Base-by-base conservation (phyloP, 139 green algal species). In the Picochlorum sp. region DNA sequence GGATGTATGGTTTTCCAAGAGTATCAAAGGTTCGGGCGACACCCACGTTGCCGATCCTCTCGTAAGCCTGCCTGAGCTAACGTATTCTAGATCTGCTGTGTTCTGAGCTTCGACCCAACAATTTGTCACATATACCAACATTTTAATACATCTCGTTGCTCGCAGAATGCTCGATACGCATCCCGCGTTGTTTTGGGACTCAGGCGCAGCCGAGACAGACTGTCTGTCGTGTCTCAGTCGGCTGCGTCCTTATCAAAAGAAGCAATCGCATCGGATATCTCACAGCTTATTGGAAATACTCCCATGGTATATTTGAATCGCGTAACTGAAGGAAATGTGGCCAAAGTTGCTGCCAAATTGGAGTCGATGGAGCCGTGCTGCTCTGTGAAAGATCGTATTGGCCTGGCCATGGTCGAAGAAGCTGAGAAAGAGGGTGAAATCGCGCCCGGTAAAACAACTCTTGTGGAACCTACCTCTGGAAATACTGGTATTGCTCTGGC, bases 401-500 rank as follows among this genome's bases (percentile, higher is more conserved):
- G 55, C 22, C 20, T 30, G 14, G 81, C 61, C 68, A 98, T 98
- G 91, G 95, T 98, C 41, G 55, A 60, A 9, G 70, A 79, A 5
- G 90, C 90, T n/a, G 90, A 97, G 66, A 63, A 89, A 63, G 69
- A 76, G 37, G 90, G 91, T 22, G 69, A 79, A 28, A 97, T 98
- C 57, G 73, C 43, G 0, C 63, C 90, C 18, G 91, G 91, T 63
- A 94, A 94, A 76, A 96, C 88, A n/a, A 90, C 83, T 6, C 82
- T 97, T 36, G 81, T 97, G 30, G 90, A 97, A 78, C 82, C 87
- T 33, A 93, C 87, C 6, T 80, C 53, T 28, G 68, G 84, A 35
- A 92, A 94, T 75, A 91, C 85, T 5, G 91, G 91, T 47, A 96
- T 97, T 51, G 91, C 82, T 2, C 79, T 98, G 43, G 91, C 91